Base-by-base conservation (phyloP, 169 alveolate species). In the Eimeria praecox region DNA sequence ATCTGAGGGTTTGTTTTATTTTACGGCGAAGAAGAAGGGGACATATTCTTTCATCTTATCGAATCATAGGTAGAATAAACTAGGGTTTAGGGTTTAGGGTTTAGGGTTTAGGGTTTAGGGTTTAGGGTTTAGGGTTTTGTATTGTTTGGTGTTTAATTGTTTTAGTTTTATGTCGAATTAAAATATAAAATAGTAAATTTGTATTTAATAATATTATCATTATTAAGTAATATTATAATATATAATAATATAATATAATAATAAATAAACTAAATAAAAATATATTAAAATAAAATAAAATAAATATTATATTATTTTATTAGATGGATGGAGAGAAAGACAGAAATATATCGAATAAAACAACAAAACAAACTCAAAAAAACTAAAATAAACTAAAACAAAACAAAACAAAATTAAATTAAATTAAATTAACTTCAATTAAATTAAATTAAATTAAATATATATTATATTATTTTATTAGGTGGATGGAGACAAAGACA, bases 11-110 rank as follows among this genome's bases (percentile, higher is more conserved):
- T 54, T 97, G 54, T 97, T 97, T 80, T 75, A 94, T 59, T 95
- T 97, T 88, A 95, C 93, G n/a, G 97, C 97, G 35, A 82, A 95
- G 40, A 90, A 85, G 90, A 82, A 71, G 71, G 98, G 98, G 38
- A 69, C 93, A 16, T 97, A 96, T 64, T 90, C 94, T 14, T 93
- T 96, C 90, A 78, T 80, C 46, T 80, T 97, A 38, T 82, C 96
- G 30, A 97, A 96, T 62, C 92, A 88, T 49, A 69, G 94, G 95
- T 75, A 73, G 38, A 77, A 14, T 73, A n/a, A n/a, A n/a, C 30
- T 64, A 49, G 56, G 56, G 56, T 49, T 49, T 49, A 49, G 56
- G 56, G 56, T 49, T 49, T 49, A 49, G 56, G 56, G 56, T 49
- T 49, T 49, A 49, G 56, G 56, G 56, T 49, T 49, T 49, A 49